Base-by-base conservation (phyloP, 2,329 filamentous ascomycete genomes). In the Dothidotthia symphoricarpi region DNA sequence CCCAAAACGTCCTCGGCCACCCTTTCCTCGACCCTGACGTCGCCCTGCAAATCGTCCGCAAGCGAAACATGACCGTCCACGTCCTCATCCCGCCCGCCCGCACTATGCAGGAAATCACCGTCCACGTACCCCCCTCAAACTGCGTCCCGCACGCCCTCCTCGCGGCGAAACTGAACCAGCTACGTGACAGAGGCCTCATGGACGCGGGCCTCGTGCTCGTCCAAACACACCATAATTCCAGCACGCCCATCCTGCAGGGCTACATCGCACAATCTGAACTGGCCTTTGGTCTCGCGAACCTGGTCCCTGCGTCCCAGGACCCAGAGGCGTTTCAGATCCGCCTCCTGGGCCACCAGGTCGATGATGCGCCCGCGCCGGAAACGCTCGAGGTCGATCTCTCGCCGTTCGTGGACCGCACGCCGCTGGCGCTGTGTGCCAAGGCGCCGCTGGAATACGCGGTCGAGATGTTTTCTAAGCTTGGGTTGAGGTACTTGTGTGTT, bases 381-480 rank as follows among this genome's bases (percentile, higher is more conserved):
- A 36, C 26, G 7, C 30, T 55, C 44, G 25, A 69, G 16, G 59
- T 75, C 12, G 71, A 75, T 31, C 49, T 81, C 10, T 63, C 66
- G 0, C 66, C 63, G 1, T 76, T 80, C 46, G 69, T 81, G 1
- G 77, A 81, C 52, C 65, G 71, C 1, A 79, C 75, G 12, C 77
- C 76, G 1, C 44, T 81, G 39, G 72, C 63, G 1, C 57, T 81
- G 5, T 73, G 68, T 37, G 69, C 67, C 1, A 69, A 70, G 29
- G 75, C 77, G 28, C 77, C 77, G 8, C 67, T 81, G 50, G 78
- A 82, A 55, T 78, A 77, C 56, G 75, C 71, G 1, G 74, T 80
- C 1, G 78, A 81, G 58, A 75, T 81, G 71, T 80, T 81, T 64
- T 72, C 71, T 3, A 79, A 78, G 53, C 51, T 82, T 28, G 78